Percentiles rank a stretch among this genome's conserved stretches.
phyloP scores from a whole-genome alignment of 352 stramenopile genomes.

The Globisporangium polare region DNA sequence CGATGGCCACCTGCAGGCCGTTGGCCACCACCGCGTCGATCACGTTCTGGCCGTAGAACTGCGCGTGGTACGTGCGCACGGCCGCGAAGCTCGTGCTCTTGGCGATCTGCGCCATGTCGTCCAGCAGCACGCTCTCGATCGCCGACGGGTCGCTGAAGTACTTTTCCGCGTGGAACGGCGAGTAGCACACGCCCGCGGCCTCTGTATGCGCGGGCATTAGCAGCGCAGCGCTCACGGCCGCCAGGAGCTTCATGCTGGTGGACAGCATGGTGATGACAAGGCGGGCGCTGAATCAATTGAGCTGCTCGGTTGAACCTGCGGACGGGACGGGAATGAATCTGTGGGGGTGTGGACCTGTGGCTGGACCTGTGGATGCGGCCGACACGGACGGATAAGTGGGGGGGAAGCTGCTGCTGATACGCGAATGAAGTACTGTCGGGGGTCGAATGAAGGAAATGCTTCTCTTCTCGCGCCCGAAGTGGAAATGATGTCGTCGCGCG shows the following conservation, averaged over 20 bases:
- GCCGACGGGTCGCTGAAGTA: conserved; percentile 6
- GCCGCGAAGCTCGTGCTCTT: conserved; percentile 20
- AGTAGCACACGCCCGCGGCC: conserved; percentile 22
- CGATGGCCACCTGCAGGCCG: conserved; percentile 26
- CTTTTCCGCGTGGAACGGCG: conserved; percentile 24
- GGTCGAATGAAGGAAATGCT: conserved; percentile 2
- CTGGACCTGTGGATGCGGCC: background rate
- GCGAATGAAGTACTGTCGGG: conserved; percentile 12
- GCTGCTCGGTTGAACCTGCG: background rate
- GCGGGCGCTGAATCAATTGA: background rate
- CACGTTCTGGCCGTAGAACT: conserved; percentile 29
- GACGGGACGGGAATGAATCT: background rate
- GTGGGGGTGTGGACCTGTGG: background rate
- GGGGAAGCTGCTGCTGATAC: background rate
- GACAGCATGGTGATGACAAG: background rate
- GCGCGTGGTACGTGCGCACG: conserved; percentile 37
- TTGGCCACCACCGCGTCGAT: conserved; percentile 25
- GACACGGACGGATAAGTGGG: background rate
- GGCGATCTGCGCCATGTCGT: conserved; percentile 26
- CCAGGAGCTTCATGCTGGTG: conserved; percentile 1
- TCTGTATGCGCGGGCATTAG: background rate
- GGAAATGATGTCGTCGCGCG: background rate
- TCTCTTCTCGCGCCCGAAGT: conserved; percentile 8
- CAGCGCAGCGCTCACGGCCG: background rate
- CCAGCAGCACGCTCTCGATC: conserved; percentile 15